Percentiles rank a stretch among this genome's conserved stretches.
These are phyloP conservation scores for Sarocladiaceae sp. DNA, from an alignment of 2,329 filamentous ascomycete genomes.

Conservation along the genomic window DNA sequence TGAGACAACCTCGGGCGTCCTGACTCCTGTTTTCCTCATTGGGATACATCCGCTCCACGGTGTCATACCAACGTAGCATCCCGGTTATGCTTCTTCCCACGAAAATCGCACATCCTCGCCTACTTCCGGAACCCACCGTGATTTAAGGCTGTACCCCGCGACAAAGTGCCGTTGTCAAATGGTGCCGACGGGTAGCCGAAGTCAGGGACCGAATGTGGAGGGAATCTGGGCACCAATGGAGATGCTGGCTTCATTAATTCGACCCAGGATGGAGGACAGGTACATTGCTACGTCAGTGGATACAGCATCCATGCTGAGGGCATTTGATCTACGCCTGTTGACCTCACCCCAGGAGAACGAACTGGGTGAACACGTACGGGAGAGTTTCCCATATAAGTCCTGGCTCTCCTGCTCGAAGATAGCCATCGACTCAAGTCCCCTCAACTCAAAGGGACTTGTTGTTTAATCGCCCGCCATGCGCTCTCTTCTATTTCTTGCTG, in stretches of 20 bases:
- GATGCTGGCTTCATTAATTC: not conserved
- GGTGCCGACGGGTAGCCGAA: not conserved
- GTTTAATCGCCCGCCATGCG: too few relatives aligned
- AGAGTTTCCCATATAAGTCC: too few relatives aligned
- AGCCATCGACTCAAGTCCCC: too few relatives aligned
- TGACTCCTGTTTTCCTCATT: conserved; percentile 1
- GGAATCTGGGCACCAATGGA: not conserved
- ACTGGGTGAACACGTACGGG: too few relatives aligned
- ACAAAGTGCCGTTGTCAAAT: conserved; percentile 4
- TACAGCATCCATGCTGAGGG: too few relatives aligned
- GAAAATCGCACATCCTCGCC: not conserved
- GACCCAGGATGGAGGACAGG: not conserved
- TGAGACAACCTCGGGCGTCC: conserved; percentile 1
- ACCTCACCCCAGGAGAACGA: too few relatives aligned
- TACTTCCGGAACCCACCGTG: conserved; percentile 3
- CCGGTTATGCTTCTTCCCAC: not conserved
- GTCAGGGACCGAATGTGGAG: not conserved
- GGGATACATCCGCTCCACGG: not conserved
- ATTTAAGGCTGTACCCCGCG: not conserved
- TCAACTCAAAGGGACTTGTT: too few relatives aligned
- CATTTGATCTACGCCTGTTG: too few relatives aligned
- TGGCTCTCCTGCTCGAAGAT: too few relatives aligned
- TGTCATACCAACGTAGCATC: not conserved
- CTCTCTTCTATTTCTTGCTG: not conserved
- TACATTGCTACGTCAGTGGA: too few relatives aligned